Base-by-base conservation (phyloP, 164 flowering plant species). In the Taxillus chinensis region DNA sequence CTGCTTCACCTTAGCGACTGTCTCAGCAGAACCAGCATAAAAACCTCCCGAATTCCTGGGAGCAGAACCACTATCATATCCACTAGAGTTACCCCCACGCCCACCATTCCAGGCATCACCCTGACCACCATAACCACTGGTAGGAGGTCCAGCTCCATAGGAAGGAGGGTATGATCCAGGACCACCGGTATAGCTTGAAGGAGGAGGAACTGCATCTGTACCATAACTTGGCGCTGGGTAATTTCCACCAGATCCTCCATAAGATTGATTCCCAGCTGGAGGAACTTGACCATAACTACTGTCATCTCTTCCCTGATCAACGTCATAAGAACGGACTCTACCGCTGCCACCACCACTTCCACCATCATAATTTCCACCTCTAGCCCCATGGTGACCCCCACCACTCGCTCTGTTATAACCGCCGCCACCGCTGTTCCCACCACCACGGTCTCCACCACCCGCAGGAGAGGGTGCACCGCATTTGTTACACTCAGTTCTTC, bases 401-500 rank as follows among this genome's bases (percentile, higher is more conserved):
- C 77, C 73, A 6, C 78, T 73, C 8, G 46, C 7, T 41, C 78
- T 80, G 62, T 72, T 67, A 61, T 69, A 70, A 27, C 73, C 64
- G 11, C 81, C 67, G 39, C 79, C 60, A 48, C 78, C 69, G 14
- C 80, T 80, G 43, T 80, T 64, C 27, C 27, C 27, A 39, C 76
- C 71, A 54, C 75, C 78, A 41, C 64, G 63, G 39, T 67, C 79
- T 15, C 62, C 79, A 45, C 71, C 74, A 45, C 85, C 86, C 57
- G 73, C 73, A 62, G 97, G 93, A 59, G 82, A 74, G 8, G 90
- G 87, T 50, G 90, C 64, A 52, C 96, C 96, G 65, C 99, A 95
- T 71, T 91, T 91, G 77, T 95, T 95, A 73, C 99, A 95, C 72
- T 87, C 92, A 12, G 59, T 60, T 75, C 99, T 79, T 72, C 93